Base-by-base conservation (phyloP, 768 basidiomycete species). In the Mycena maculata region DNA sequence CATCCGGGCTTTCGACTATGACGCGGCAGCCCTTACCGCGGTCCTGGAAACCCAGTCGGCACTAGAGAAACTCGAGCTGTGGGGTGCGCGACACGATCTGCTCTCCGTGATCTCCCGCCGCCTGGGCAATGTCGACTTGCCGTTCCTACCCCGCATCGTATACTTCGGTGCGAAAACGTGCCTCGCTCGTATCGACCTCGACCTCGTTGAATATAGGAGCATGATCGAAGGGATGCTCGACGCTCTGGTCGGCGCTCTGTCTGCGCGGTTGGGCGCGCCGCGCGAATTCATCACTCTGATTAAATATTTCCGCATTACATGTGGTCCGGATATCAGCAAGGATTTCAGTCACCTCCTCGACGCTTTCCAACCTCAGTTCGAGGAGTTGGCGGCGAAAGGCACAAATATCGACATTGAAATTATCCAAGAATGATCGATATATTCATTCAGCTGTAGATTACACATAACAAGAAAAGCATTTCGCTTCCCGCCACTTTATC, bases 21-120 rank as follows among this genome's bases (percentile, higher is more conserved):
- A n/a, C n/a, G n/a, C n/a, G n/a, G n/a, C n/a, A n/a, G n/a, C n/a
- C n/a, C n/a, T n/a, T n/a, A n/a, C n/a, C n/a, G n/a, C n/a, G n/a
- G n/a, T 45, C 20, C 42, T 58, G 8, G 28, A 45, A 45, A 47
- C 42, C 15, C 56, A 58, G 56, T n/a, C 42, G 20, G n/a, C 42
- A 11, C 56, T 58, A 13, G 56, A 45, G 44, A 58, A 22, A 15
- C 44, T 58, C 30, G 42, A 28, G 18, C 42, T 57, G 39, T n/a
- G 25, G 25, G 30, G 20, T 7, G 42, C 13, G 20, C 42, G 18
- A 18, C 42, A 15, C n/a, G 55, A 25, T 9, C 27, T 56, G 3
- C 56, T 57, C 28, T 22, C 30, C 18, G 56, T 16, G n/a, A 16
- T 58, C 16, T 45, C 0, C 42, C 42, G 25, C 12, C 55, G 41